phyloP scores from a whole-genome alignment of 192 early-diverging fungal species.

The Umbelopsis ramanniana region DNA sequence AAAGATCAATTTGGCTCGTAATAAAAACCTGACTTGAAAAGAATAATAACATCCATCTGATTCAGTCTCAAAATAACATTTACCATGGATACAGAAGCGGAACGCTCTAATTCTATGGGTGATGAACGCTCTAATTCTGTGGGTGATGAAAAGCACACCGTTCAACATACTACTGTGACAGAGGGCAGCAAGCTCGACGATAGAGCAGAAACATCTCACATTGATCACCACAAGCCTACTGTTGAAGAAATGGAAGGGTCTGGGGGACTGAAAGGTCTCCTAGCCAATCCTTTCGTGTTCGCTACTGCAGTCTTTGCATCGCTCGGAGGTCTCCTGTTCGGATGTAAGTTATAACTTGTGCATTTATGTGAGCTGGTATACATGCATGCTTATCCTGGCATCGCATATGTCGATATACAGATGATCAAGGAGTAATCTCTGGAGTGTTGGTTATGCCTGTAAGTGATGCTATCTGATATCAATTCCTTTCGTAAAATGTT shows the following conservation, averaged over 20 bases:
- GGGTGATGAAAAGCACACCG: not conserved
- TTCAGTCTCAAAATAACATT: not conserved
- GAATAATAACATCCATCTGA: too few species aligned
- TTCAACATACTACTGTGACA: not conserved
- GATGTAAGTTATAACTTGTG: slow-evolving; percentile 34
- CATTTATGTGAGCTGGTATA: not conserved
- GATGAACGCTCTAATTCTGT: too few species aligned
- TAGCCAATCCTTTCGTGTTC: slow-evolving; percentile 40
- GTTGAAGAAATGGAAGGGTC: slow-evolving; percentile 2
- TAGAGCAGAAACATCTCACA: not conserved
- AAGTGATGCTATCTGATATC: not conserved
- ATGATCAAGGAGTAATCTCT: slow-evolving; percentile 47
- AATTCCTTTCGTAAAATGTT: not conserved
- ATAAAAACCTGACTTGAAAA: too few species aligned
- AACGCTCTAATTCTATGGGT: not conserved
- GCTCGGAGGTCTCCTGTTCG: slow-evolving; percentile 43
- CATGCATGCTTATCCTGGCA: not conserved
- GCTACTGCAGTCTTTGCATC: slow-evolving; percentile 42
- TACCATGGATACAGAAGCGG: not conserved
- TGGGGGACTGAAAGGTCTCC: slow-evolving; percentile 30
- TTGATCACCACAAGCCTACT: not conserved
- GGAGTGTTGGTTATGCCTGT: slow-evolving; percentile 42
- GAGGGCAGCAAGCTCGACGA: not conserved
- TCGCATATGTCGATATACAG: not conserved
- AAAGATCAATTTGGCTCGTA: too few species aligned